A percentile compares a stretch with the other conserved stretches of the same genome.
Conservation (phyloP, 345 rosid genomes). For the Eucalyptus lansdowneana region DNA sequence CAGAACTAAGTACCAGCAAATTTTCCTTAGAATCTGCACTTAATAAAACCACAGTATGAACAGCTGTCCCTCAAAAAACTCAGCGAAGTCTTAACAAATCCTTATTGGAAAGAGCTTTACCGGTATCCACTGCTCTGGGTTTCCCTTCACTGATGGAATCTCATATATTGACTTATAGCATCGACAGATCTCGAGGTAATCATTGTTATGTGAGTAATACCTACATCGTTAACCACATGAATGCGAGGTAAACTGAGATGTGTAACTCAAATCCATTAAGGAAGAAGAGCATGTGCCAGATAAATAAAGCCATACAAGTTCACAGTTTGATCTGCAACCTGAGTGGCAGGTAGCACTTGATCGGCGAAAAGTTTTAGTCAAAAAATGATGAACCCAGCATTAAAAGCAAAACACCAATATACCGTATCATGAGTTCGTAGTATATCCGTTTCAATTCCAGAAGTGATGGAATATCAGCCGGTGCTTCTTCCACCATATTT, state of each 20-base stretch:
- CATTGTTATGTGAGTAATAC: conserved; percentile 74
- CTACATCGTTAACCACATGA: conserved; percentile 3
- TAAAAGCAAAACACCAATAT: background rate
- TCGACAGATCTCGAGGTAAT: conserved; percentile 82
- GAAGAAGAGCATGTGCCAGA: background rate
- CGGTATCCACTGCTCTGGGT: conserved; percentile 66
- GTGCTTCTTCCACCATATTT: conserved; percentile 76
- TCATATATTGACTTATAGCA: conserved; percentile 92
- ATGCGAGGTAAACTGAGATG: background rate
- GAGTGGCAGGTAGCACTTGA: background rate
- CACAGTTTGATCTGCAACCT: background rate
- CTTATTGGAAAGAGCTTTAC: conserved; percentile 13
- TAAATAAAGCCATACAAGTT: background rate
- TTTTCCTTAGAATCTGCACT: conserved; percentile 63
- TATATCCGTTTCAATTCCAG: conserved; percentile 74
- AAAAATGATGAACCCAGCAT: background rate
- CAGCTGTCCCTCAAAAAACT: background rate
- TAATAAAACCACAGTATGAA: background rate
- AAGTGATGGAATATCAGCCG: conserved; percentile 84
- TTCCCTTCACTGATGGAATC: conserved; percentile 77
- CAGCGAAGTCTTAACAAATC: background rate
- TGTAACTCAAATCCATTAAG: background rate
- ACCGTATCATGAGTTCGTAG: conserved; percentile 92
- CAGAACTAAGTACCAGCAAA: conserved; percentile 75
- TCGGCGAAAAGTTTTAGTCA: background rate